phyloP scores from a whole-genome alignment of 2,329 filamentous ascomycete species.

The Exophiala xenobiotica region DNA sequence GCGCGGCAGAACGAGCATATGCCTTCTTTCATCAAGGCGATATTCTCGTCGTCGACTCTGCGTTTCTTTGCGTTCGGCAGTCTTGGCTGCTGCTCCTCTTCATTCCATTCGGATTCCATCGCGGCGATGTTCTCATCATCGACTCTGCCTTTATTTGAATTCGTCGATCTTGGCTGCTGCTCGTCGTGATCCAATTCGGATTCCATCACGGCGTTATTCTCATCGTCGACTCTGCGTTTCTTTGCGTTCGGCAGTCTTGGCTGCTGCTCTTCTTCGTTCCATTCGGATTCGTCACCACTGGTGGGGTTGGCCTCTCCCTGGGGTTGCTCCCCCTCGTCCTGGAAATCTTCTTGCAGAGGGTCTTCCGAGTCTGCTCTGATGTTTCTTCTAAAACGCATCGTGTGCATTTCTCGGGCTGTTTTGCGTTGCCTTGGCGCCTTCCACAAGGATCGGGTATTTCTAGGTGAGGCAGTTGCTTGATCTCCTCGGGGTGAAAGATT shows the following conservation, averaged over 20 bases:
- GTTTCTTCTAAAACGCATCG: slow-evolving; percentile 3
- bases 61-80: background rate
- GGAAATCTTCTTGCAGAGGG: slow-evolving; percentile 29
- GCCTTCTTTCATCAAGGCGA: slow-evolving; percentile 20
- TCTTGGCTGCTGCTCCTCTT: background rate
- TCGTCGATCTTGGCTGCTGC: background rate
- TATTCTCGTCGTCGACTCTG: slow-evolving; percentile 12
- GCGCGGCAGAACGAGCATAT: slow-evolving; percentile 26
- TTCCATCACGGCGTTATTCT: slow-evolving; percentile 18
- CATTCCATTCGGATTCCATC: too few relatives aligned
- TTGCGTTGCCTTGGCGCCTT: slow-evolving; percentile 1
- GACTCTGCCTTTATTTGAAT: too few relatives aligned
- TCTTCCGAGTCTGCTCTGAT: slow-evolving; percentile 28
- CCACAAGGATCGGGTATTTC: slow-evolving; percentile 13
- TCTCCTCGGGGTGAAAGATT: background rate
- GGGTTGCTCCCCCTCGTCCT: background rate
- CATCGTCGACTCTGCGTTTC: slow-evolving; percentile 3
- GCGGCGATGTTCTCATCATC: too few relatives aligned
- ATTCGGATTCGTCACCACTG: slow-evolving; percentile 3
- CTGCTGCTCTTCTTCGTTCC: slow-evolving; percentile 4
- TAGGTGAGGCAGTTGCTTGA: slow-evolving; percentile 1
- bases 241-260: background rate
- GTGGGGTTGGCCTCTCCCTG: background rate
- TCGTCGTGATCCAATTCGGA: background rate
- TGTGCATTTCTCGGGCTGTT: slow-evolving; percentile 6